Conservation (phyloP, 2,329 filamentous ascomycete species). For the Alternaria novae-zelandiae region DNA sequence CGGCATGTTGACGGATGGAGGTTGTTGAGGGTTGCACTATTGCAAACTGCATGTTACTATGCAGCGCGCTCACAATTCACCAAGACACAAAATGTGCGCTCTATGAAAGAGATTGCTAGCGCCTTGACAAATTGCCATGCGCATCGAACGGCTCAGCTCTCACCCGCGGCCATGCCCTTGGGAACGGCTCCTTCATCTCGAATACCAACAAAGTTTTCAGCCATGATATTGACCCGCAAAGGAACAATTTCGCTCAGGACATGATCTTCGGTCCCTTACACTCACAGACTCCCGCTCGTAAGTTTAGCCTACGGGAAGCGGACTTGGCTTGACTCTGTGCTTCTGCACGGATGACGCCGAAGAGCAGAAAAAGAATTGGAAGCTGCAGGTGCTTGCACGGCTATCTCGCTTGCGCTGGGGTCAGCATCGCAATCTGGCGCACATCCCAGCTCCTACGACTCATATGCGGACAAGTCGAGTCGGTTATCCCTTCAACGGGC, state of each 20-base stretch:
- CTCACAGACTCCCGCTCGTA: conserved; percentile 45
- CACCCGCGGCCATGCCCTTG: conserved; percentile 18
- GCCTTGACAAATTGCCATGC: conserved; percentile 9
- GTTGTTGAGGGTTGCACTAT: not conserved
- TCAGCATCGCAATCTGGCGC: conserved; percentile 27
- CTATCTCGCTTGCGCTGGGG: conserved; percentile 31
- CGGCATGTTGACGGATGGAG: not conserved
- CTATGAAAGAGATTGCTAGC: conserved; percentile 11
- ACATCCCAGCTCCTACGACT: conserved; percentile 25
- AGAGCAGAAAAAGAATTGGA: conserved; percentile 33
- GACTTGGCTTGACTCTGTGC: conserved; percentile 34
- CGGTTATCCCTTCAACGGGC: conserved; percentile 36
- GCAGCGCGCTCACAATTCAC: not conserved
- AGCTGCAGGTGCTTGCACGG: conserved; percentile 38
- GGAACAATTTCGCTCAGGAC: conserved; percentile 30
- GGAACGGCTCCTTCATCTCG: conserved; percentile 17
- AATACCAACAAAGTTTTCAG: conserved; percentile 17
- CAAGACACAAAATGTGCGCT: not conserved
- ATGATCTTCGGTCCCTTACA: conserved; percentile 36
- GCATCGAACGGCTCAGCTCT: conserved; percentile 13
- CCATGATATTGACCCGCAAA: conserved; percentile 17
- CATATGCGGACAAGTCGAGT: conserved; percentile 23
- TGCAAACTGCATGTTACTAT: conserved; percentile 3
- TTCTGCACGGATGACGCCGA: conserved; percentile 44
- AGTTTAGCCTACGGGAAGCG: conserved; percentile 44